These are phyloP conservation scores for Phytopythium chamaehyphon DNA, from an alignment of 352 stramenopile species.

Conservation along the genomic window DNA sequence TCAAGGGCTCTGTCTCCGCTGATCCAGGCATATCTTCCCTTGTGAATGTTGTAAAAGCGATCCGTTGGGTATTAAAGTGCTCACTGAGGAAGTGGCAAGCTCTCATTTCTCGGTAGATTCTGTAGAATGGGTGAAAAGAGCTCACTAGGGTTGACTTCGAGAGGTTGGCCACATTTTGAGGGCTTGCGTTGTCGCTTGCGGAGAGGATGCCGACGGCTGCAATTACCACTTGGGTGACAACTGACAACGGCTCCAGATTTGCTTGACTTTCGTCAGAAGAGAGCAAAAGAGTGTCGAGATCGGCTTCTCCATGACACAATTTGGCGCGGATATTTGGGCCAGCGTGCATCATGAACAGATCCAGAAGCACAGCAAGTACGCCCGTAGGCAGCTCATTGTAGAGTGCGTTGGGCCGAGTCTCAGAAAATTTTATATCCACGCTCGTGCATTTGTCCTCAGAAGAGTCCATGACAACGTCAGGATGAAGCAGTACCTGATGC, in stretches of 20 bases:
- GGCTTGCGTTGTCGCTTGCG: conserved; percentile 2
- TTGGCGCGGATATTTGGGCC: conserved; percentile 69
- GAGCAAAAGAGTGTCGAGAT: conserved; percentile 24
- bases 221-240: conserved; percentile 29
- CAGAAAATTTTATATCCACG: no score
- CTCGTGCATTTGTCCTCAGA: not conserved
- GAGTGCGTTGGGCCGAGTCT: conserved; percentile 27
- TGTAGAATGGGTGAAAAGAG: conserved; percentile 61
- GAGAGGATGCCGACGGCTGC: conserved; percentile 26
- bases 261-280: not conserved
- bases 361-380: conserved; percentile 40
- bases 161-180: no score
- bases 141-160: conserved; percentile 4
- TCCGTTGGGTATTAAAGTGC: conserved; percentile 22
- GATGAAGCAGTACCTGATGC: conserved; percentile 66
- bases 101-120: conserved; percentile 27
- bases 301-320: conserved; percentile 63
- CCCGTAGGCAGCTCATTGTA: conserved; percentile 41
- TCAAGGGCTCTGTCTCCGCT: conserved; percentile 4
- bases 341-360: conserved; percentile 74
- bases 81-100: conserved; percentile 3
- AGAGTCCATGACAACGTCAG: conserved; percentile 20
- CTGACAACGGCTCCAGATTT: not conserved
- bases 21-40: not conserved
- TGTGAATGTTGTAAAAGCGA: conserved; percentile 17